Conservation (phyloP, 208 protist genomes). For the Lotmaria passim region DNA sequence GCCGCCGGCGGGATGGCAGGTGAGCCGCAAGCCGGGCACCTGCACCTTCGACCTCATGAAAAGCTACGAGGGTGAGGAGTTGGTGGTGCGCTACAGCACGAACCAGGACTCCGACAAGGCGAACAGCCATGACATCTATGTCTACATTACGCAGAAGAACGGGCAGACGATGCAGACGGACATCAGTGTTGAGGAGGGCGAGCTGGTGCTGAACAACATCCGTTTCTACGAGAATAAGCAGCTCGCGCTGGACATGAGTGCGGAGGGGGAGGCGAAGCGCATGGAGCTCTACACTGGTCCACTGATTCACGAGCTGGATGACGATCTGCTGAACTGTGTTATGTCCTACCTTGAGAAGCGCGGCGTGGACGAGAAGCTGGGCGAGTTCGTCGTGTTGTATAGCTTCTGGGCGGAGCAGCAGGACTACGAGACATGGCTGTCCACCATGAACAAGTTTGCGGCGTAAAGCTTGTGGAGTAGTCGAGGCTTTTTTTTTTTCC, state of each 20-base stretch:
- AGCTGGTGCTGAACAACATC: conserved; percentile 84
- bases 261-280: conserved; percentile 55
- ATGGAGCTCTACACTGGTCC: conserved; percentile 78
- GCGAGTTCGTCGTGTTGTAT: conserved; percentile 81
- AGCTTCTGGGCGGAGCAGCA: conserved; percentile 90
- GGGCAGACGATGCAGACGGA: conserved; percentile 67
- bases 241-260: conserved; percentile 66
- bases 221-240: conserved; percentile 60
- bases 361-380: conserved; percentile 82
- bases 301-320: conserved; percentile 78
- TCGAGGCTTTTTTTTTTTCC: neutral
- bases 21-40: conserved; percentile 70
- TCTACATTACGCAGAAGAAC: conserved; percentile 62
- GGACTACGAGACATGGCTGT: conserved; percentile 91
- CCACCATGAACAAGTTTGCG: conserved; percentile 75
- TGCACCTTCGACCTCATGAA: conserved; percentile 69
- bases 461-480: conserved; percentile 46
- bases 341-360: conserved; percentile 83
- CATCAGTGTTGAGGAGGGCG: conserved; percentile 80
- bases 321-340: conserved; percentile 73
- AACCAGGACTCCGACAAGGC: conserved; percentile 54
- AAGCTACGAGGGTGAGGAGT: conserved; percentile 80
- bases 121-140: conserved; percentile 63
- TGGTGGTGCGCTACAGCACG: conserved; percentile 71
- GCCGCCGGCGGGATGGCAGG: conserved; percentile 72